Percentiles rank a stretch among this genome's conserved stretches.
Evolutionary conservation across 2,329 filamentous ascomycete genomes (phyloP).

Genomic region (Cladosporium sp.): DNA sequence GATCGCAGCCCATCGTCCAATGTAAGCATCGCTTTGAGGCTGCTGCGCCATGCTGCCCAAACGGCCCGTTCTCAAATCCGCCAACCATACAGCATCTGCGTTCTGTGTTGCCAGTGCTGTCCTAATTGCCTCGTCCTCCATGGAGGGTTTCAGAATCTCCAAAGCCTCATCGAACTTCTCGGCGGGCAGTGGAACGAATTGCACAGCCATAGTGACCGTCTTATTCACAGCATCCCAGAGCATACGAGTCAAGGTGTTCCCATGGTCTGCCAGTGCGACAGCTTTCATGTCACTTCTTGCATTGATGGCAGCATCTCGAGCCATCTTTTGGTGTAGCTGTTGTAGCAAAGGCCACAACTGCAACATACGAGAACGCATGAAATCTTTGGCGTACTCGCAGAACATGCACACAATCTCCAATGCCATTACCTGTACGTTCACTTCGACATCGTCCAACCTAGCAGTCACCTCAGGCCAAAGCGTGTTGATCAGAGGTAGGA

Average conservation of each 20-base stretch:
- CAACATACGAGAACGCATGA: constrained; percentile 71
- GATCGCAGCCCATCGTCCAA: constrained; percentile 10
- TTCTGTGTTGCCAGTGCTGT: constrained; percentile 62
- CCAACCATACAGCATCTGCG: constrained; percentile 73
- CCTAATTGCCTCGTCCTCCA: constrained; percentile 43
- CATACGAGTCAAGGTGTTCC: constrained; percentile 1
- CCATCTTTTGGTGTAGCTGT: constrained; percentile 20
- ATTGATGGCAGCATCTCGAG: neutral
- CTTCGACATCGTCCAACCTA: constrained; percentile 63
- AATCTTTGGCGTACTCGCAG: constrained; percentile 71
- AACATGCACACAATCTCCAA: constrained; percentile 65
- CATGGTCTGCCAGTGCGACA: constrained; percentile 16
- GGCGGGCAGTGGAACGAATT: constrained; percentile 61
- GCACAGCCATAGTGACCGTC: constrained; percentile 54
- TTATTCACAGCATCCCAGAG: constrained; percentile 30
- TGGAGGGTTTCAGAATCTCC: constrained; percentile 49
- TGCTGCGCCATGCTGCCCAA: neutral
- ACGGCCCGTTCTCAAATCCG: constrained; percentile 35
- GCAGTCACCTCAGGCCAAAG: constrained; percentile 79
- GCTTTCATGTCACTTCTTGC: neutral
- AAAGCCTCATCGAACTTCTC: constrained; percentile 69
- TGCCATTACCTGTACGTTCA: constrained; percentile 66
- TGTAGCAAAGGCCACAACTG: constrained; percentile 58
- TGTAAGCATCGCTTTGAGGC: neutral
- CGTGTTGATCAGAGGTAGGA: constrained; percentile 83